These are phyloP conservation scores for Yueomyces sinensis DNA, from an alignment of 805 yeast genomes.

Conservation along the genomic window DNA sequence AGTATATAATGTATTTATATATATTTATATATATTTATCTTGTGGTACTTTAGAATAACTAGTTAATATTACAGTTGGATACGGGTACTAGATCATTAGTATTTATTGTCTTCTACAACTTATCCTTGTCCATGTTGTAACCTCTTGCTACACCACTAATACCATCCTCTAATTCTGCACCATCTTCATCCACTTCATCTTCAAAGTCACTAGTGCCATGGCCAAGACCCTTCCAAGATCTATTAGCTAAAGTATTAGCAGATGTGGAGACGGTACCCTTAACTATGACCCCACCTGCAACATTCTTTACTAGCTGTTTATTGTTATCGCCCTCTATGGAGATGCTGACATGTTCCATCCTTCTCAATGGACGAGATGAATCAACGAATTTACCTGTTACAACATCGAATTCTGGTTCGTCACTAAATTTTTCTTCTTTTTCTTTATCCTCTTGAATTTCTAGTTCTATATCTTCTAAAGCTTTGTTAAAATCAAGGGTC, in stretches of 20 bases:
- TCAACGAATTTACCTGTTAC: slow-evolving; percentile 70
- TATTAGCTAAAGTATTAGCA: slow-evolving; percentile 56
- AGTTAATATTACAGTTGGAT: no score
- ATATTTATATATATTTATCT: neutral
- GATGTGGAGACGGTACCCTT: slow-evolving; percentile 81
- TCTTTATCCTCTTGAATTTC: slow-evolving; percentile 3
- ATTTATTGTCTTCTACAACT: no score
- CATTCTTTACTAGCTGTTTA: slow-evolving; percentile 35
- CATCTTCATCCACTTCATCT: slow-evolving; percentile 36
- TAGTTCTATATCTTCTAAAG: slow-evolving; percentile 27
- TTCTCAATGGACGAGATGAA: slow-evolving; percentile 65
- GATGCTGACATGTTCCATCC: slow-evolving; percentile 48
- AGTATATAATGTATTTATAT: neutral
- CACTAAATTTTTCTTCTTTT: slow-evolving; percentile 7
- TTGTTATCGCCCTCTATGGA: slow-evolving; percentile 22
- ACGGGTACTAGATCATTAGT: no score
- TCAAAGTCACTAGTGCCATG: slow-evolving; percentile 56
- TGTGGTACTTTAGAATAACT: no score
- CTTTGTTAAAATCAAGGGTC: slow-evolving; percentile 66
- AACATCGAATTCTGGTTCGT: slow-evolving; percentile 73
- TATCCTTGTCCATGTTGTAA: slow-evolving; percentile 34
- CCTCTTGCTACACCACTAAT: slow-evolving; percentile 83
- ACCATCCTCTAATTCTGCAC: slow-evolving; percentile 76
- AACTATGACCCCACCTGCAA: slow-evolving; percentile 48
- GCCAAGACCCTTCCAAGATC: slow-evolving; percentile 85